Evolutionary conservation across 805 yeast species (phyloP).

Genomic region (Candida cerambycidarum): DNA sequence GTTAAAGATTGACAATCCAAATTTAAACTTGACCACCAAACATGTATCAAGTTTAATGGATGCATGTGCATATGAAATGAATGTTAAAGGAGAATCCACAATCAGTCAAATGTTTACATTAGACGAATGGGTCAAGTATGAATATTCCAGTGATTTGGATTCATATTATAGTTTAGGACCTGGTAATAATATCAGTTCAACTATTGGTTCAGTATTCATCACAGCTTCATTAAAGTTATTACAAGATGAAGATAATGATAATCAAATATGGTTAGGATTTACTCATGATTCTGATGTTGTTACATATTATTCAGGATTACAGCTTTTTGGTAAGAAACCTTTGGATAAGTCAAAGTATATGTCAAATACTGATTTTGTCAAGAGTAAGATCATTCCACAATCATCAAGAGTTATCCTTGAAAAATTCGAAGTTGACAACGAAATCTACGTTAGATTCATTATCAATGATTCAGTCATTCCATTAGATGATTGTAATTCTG

Average conservation of each 20-base stretch:
- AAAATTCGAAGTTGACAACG: constrained; percentile 28
- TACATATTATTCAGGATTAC: constrained; percentile 63
- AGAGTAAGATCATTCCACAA: constrained; percentile 39
- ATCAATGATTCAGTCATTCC: constrained; percentile 44
- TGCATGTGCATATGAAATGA: constrained; percentile 75
- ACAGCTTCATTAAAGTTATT: constrained; percentile 49
- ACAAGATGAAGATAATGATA: constrained; percentile 38
- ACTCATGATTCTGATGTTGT: constrained; percentile 72
- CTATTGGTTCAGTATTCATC: constrained; percentile 57
- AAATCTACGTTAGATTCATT: constrained; percentile 33
- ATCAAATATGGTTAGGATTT: constrained; percentile 65
- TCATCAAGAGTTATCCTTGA: constrained; percentile 40
- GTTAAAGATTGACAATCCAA: constrained; percentile 36
- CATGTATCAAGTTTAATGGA: constrained; percentile 56
- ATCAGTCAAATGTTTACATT: constrained; percentile 67
- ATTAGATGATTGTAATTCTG: constrained; percentile 30
- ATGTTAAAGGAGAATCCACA: constrained; percentile 62
- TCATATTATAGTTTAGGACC: constrained; percentile 63
- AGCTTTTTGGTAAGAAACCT: constrained; percentile 36
- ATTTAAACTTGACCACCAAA: constrained; percentile 45
- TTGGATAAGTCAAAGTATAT: constrained; percentile 1
- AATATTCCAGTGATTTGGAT: constrained; percentile 59
- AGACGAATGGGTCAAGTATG: constrained; percentile 64
- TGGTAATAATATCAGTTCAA: constrained; percentile 56
- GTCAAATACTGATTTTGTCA: constrained; percentile 4